Conservation (phyloP, 805 yeast species). For the Starmerella floris region DNA sequence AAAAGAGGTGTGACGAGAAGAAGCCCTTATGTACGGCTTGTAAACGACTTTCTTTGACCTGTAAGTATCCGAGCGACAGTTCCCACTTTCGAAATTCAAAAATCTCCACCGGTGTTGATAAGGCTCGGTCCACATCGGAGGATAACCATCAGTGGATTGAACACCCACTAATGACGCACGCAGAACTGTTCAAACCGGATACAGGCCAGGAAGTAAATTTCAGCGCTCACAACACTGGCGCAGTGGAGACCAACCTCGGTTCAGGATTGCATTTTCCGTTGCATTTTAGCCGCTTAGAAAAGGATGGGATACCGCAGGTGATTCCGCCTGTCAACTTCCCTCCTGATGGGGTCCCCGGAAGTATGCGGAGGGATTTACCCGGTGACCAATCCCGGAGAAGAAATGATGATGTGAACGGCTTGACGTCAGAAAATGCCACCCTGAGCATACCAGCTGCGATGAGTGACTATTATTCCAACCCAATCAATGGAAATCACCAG, state of each 20-base stretch:
- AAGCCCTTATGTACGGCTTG: conserved; percentile 60
- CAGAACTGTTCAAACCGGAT: not conserved
- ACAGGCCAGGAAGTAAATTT: not conserved
- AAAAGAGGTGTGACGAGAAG: conserved; percentile 63
- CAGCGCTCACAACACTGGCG: not conserved
- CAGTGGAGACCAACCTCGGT: no score
- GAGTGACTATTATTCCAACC: no score
- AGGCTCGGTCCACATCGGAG: not conserved
- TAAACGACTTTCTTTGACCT: conserved; percentile 44
- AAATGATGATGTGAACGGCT: no score
- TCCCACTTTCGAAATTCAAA: not conserved
- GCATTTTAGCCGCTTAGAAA: conserved; percentile 2
- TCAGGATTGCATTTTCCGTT: conserved; percentile 3
- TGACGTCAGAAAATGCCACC: no score
- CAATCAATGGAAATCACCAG: no score
- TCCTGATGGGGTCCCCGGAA: no score
- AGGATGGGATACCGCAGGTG: no score
- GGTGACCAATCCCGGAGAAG: no score
- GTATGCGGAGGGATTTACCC: no score
- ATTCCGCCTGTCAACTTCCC: no score
- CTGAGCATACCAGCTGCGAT: no score
- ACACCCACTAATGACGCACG: conserved; percentile 7
- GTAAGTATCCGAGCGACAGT: conserved; percentile 47
- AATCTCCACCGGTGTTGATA: no score
- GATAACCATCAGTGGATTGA: not conserved